Evolutionary conservation across 345 rosid species (phyloP).

Genomic region (Jatropha curcas): DNA sequence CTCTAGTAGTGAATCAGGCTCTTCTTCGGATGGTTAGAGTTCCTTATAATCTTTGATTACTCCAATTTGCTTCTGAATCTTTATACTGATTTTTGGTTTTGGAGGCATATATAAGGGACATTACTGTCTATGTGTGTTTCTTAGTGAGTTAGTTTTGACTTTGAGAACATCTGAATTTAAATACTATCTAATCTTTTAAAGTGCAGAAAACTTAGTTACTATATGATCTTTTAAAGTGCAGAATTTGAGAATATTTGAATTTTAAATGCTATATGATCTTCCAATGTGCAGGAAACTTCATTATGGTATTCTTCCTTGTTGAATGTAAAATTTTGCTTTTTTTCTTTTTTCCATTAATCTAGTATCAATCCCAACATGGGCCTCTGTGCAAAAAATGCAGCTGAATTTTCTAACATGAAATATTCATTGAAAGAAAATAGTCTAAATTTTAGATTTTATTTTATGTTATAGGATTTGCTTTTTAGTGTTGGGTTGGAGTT

Average conservation of each 20-base stretch:
- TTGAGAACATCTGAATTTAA: not conserved
- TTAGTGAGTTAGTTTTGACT: not conserved
- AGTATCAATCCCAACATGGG: too few relatives aligned
- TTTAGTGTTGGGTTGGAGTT: not conserved
- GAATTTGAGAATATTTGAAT: not conserved
- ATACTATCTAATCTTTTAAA: not conserved
- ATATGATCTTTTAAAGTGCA: not conserved
- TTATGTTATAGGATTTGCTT: not conserved
- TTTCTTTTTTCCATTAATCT: not conserved
- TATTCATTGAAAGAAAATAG: not conserved
- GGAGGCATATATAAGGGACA: not conserved
- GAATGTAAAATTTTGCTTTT: not conserved
- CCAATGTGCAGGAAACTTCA: not conserved
- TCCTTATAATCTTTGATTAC: constrained; percentile 29
- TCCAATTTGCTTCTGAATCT: not conserved
- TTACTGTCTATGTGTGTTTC: not conserved
- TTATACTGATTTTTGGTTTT: not conserved
- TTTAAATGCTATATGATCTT: too few relatives aligned
- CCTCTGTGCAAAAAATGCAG: too few relatives aligned
- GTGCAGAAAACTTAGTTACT: too few relatives aligned
- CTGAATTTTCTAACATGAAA: not conserved
- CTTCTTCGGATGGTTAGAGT: constrained; percentile 75
- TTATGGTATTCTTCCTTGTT: not conserved
- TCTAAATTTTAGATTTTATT: not conserved
- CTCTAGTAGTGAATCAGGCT: constrained; percentile 74